These are phyloP conservation scores for Escovopsis sp. DNA, from an alignment of 2,329 filamentous ascomycete genomes.

Conservation along the genomic window DNA sequence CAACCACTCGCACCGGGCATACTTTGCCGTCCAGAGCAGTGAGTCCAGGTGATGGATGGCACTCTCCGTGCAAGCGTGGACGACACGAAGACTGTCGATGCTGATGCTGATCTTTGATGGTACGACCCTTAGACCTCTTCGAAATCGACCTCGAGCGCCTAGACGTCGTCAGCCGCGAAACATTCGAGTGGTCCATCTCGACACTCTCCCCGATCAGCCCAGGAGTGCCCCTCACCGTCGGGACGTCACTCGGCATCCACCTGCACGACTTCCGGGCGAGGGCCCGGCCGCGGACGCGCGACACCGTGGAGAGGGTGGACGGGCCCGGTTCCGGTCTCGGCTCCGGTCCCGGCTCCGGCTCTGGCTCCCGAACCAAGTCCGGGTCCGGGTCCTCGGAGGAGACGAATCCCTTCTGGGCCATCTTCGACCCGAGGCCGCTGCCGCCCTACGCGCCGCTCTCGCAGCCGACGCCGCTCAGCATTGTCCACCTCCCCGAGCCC, in stretches of 20 bases:
- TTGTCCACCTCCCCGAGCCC: conserved; percentile 57
- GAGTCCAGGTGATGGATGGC: conserved; percentile 17
- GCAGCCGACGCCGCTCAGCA: conserved; percentile 68
- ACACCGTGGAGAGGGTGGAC: conserved; percentile 24
- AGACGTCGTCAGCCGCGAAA: conserved; percentile 50
- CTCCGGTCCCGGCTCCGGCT: too few relatives aligned
- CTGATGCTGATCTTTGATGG: background rate
- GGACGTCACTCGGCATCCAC: conserved; percentile 67
- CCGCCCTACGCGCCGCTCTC: conserved; percentile 56
- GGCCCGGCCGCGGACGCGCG: conserved; percentile 13
- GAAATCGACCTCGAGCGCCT: conserved; percentile 71
- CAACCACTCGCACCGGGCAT: conserved; percentile 50
- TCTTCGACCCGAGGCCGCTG: conserved; percentile 38
- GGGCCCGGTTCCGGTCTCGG: background rate
- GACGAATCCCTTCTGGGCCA: conserved; percentile 18
- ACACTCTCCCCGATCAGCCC: conserved; percentile 58
- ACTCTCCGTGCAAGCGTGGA: background rate
- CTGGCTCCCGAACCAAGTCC: too few relatives aligned
- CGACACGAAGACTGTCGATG: background rate
- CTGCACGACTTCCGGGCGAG: conserved; percentile 59
- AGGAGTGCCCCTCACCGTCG: conserved; percentile 63
- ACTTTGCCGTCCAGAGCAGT: conserved; percentile 66
- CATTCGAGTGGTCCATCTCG: conserved; percentile 71
- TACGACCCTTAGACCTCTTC: conserved; percentile 37
- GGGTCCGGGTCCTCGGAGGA: conserved; percentile 7